These are phyloP conservation scores for Crithidia expoeki DNA, from an alignment of 208 protist species.

Conservation along the genomic window DNA sequence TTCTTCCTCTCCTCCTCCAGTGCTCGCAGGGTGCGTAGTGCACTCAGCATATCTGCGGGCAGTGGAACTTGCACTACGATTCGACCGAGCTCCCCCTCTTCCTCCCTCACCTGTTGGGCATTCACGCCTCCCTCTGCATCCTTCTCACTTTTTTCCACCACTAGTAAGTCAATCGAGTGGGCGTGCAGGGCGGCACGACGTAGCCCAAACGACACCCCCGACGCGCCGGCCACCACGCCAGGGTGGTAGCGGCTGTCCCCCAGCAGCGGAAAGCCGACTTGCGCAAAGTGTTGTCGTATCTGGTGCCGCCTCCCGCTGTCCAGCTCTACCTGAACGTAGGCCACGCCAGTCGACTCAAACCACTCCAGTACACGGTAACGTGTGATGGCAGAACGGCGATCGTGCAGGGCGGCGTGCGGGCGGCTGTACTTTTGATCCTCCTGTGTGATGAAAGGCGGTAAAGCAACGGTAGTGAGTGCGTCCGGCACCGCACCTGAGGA, in stretches of 20 bases:
- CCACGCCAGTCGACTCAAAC: conserved; percentile 57
- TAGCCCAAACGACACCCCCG: conserved; percentile 15
- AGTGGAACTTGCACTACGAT: conserved; percentile 60
- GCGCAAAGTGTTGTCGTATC: conserved; percentile 84
- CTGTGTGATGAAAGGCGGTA: not conserved
- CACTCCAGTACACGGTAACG: conserved; percentile 67
- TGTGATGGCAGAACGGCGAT: conserved; percentile 57
- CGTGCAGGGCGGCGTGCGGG: conserved; percentile 30
- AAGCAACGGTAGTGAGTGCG: no score
- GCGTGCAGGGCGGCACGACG: conserved; percentile 25
- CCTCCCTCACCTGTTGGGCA: no score
- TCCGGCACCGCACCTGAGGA: no score
- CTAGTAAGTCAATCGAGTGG: conserved; percentile 43
- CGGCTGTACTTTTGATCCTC: conserved; percentile 14
- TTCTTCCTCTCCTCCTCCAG: conserved; percentile 14
- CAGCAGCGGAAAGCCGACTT: conserved; percentile 65
- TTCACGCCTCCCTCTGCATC: not conserved
- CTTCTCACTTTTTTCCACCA: conserved; percentile 18
- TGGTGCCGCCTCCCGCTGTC: conserved; percentile 75
- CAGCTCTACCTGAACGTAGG: conserved; percentile 67
- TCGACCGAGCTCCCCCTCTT: conserved; percentile 13
- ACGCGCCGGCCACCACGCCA: conserved; percentile 2
- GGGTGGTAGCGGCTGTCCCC: conserved; percentile 69
- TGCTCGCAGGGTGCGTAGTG: conserved; percentile 40
- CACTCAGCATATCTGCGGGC: conserved; percentile 56